Conservation (phyloP, 345 rosid genomes). For the Moricandia arvensis region DNA sequence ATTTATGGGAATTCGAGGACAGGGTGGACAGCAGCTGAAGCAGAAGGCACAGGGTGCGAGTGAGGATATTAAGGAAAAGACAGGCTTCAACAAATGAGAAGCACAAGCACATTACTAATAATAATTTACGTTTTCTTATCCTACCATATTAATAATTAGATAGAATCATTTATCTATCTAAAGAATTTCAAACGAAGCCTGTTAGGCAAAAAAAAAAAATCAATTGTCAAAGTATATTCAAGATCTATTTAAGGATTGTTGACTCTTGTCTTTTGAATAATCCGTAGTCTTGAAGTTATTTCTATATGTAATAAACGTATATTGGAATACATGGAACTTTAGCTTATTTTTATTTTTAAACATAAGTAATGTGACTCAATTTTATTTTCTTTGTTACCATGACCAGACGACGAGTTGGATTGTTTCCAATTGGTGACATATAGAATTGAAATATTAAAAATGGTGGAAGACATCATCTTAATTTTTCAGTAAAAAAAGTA, state of each 20-base stretch:
- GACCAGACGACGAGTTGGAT: slow-evolving; percentile 19
- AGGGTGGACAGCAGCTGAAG: slow-evolving; percentile 53
- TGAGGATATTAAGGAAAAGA: slow-evolving; percentile 60
- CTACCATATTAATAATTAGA: slow-evolving; percentile 22
- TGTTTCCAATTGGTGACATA: slow-evolving; percentile 10
- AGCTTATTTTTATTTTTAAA: neutral
- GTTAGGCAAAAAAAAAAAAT: neutral
- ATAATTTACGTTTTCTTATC: neutral
- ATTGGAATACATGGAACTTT: neutral
- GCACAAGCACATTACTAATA: neutral
- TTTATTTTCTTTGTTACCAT: slow-evolving; percentile 1
- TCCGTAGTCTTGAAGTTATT: slow-evolving; percentile 16
- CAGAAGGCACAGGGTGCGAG: slow-evolving; percentile 61
- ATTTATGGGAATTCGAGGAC: neutral
- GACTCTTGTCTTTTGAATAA: slow-evolving; percentile 18
- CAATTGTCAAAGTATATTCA: neutral
- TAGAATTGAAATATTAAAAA: neutral
- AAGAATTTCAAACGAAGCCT: slow-evolving; percentile 10
- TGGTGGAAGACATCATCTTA: slow-evolving; percentile 9
- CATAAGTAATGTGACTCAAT: slow-evolving; percentile 5
- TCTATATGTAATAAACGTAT: slow-evolving; percentile 10
- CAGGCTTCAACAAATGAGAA: slow-evolving; percentile 50
- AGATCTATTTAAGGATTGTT: neutral
- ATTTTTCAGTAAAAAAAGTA: neutral
- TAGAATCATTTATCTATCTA: slow-evolving; percentile 27